Evolutionary conservation across 331 rosid genomes (phyloP), one percentile per base, ranked within the genome.

Genomic region (Prunus yedoensis): DNA sequence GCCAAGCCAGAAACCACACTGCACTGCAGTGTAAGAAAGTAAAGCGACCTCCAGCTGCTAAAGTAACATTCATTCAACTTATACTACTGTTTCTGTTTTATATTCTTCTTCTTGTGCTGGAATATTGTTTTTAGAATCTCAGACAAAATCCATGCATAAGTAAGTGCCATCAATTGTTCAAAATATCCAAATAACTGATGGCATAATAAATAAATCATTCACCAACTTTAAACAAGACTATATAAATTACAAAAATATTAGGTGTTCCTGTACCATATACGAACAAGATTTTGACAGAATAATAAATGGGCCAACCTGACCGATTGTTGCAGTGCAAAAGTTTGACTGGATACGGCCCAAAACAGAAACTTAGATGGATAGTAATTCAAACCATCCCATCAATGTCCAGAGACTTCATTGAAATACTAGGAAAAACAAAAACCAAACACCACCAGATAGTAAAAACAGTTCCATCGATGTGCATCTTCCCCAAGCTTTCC

Each of bases 361-460:
- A 28, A 61, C 50, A 61, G 70, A 20, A 60, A 47, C 12, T 38
- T 17, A 13, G 20, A 49, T 32, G 52, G 49, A 60, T 4, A 1
- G 28, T 65, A 62, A 27, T 72, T 62, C 52, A 66, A 65, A 66
- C 56, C 79, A 53, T 64, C 71, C 72, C 64, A 75, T 75, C 77
- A 28, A 43, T 47, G 43, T 15, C 47, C 30, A 60, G 41, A 50
- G 41, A 50, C 77, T 46, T 11, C 45, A 15, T n/a, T 35, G 52
- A 30, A 18, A 41, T 14, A 64, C 4, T 21, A 41, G 17, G 3
- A 35, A 32, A 75, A 20, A 61, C 70, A 61, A 56, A 50, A 70
- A 56, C 7, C 38, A 28, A 28, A 28, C 47, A 52, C 10, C 52
- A 58, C 10, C 52, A 58, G 66, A 71, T 8, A 51, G 68, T 43